phyloP scores from a whole-genome alignment of 2,329 filamentous ascomycete genomes.

The Huntiella omanensis region DNA sequence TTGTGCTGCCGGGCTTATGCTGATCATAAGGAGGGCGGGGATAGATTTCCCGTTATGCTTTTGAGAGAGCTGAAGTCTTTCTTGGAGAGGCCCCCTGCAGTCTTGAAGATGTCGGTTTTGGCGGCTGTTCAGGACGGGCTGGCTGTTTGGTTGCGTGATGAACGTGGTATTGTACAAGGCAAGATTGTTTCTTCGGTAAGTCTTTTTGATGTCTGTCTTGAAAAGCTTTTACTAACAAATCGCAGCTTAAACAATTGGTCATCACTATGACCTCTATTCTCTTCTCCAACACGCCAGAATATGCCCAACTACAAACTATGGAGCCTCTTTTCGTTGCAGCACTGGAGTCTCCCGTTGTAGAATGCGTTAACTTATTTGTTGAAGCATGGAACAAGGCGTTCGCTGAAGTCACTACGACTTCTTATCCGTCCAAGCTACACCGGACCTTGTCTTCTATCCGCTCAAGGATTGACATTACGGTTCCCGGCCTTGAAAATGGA shows the following conservation, averaged over 20 bases:
- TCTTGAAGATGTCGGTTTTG: constrained; percentile 36
- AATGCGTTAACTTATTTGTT: constrained; percentile 31
- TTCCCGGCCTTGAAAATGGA: constrained; percentile 21
- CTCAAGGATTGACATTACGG: constrained; percentile 28
- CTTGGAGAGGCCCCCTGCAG: constrained; percentile 27
- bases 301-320: constrained; percentile 16
- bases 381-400: constrained; percentile 53
- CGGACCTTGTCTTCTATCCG: constrained; percentile 40
- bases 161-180: constrained; percentile 16
- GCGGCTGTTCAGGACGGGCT: constrained; percentile 43
- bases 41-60: constrained; percentile 23
- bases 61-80: constrained; percentile 35
- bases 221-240: too few relatives aligned
- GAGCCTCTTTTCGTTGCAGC: constrained; percentile 35
- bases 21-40: constrained; percentile 13
- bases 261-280: constrained; percentile 31
- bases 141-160: constrained; percentile 41
- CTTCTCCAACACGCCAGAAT: too few relatives aligned
- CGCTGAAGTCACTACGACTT: constrained; percentile 35
- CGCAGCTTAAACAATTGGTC: constrained; percentile 14
- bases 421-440: constrained; percentile 48
- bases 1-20: constrained; percentile 37
- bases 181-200: not conserved
- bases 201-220: too few relatives aligned
- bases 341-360: constrained; percentile 37